Evolutionary conservation across 2,329 filamentous ascomycete genomes (phyloP).

Genomic region (Westerdykella aurantiaca): DNA sequence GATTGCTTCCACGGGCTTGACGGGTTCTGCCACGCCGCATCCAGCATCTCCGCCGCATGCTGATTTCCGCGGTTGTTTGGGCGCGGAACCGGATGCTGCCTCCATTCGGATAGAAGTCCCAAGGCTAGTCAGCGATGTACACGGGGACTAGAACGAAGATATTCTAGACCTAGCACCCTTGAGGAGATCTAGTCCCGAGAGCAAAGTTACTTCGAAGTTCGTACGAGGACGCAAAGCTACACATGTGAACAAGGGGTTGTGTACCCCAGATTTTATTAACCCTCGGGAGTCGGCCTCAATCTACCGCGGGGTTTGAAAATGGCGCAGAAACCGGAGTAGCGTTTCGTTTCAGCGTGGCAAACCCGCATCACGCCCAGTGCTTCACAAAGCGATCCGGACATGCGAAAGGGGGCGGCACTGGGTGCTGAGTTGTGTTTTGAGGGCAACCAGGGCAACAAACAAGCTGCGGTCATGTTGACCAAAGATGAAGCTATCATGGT

Average conservation of each 20-base stretch:
- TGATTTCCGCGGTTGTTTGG: slow-evolving; percentile 1
- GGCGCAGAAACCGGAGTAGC: neutral
- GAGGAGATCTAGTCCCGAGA: slow-evolving; percentile 7
- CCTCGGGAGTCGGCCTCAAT: slow-evolving; percentile 19
- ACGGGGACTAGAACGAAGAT: slow-evolving; percentile 14
- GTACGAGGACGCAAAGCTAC: no score
- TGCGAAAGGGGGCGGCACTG: neutral
- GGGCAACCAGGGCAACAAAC: neutral
- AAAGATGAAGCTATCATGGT: neutral
- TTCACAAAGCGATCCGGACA: no score
- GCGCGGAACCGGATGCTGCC: neutral
- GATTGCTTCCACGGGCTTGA: no score
- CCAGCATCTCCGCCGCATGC: neutral
- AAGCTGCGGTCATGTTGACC: neutral
- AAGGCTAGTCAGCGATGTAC: slow-evolving; percentile 8
- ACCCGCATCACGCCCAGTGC: no score
- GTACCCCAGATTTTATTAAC: slow-evolving; percentile 28
- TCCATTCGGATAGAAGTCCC: neutral
- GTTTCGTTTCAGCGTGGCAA: slow-evolving; percentile 11
- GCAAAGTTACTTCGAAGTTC: no score
- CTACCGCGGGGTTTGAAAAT: neutral
- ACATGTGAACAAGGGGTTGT: slow-evolving; percentile 21
- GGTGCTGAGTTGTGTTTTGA: neutral
- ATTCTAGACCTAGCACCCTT: slow-evolving; percentile 17
- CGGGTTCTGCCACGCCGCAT: no score